Evolutionary conservation across 2,329 filamentous ascomycete genomes (phyloP).

Genomic region (Paracoccidioides lutzii): DNA sequence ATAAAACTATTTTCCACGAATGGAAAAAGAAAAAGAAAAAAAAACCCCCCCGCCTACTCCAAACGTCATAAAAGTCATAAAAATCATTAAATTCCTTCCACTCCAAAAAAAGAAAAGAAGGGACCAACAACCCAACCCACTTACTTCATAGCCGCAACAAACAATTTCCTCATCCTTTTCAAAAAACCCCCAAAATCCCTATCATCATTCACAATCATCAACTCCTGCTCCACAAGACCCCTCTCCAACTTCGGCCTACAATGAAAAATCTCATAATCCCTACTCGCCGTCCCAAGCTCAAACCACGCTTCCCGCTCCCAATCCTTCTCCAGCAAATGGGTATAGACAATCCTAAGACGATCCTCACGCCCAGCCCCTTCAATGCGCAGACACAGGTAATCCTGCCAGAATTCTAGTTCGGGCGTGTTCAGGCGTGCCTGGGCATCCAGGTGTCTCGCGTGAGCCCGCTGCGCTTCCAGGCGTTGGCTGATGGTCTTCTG

Average conservation of each 20-base stretch:
- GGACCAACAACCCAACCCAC: neutral
- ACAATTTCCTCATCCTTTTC: slow-evolving; percentile 50
- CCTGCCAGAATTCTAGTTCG: slow-evolving; percentile 92
- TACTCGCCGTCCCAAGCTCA: slow-evolving; percentile 66
- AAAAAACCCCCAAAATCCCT: slow-evolving; percentile 48
- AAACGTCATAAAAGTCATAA: neutral
- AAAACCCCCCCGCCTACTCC: neutral
- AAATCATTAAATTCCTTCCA: neutral
- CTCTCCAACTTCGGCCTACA: slow-evolving; percentile 55
- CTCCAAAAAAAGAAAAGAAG: neutral
- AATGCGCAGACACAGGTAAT: slow-evolving; percentile 74
- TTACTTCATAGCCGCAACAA: slow-evolving; percentile 43
- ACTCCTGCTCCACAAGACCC: slow-evolving; percentile 40
- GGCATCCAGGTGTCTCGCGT: slow-evolving; percentile 60
- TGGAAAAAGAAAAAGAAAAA: neutral
- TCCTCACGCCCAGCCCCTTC: slow-evolving; percentile 79
- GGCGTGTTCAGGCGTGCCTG: slow-evolving; percentile 83
- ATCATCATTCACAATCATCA: slow-evolving; percentile 47
- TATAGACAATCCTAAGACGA: slow-evolving; percentile 79
- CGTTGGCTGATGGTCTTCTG: slow-evolving; percentile 35
- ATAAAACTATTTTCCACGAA: too few relatives aligned
- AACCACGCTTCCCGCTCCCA: slow-evolving; percentile 90
- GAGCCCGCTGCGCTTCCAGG: slow-evolving; percentile 33
- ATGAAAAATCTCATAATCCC: slow-evolving; percentile 75
- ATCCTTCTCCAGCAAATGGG: slow-evolving; percentile 71